Conservation (phyloP, 2,329 filamentous ascomycete genomes). For the Lojkania enalia region DNA sequence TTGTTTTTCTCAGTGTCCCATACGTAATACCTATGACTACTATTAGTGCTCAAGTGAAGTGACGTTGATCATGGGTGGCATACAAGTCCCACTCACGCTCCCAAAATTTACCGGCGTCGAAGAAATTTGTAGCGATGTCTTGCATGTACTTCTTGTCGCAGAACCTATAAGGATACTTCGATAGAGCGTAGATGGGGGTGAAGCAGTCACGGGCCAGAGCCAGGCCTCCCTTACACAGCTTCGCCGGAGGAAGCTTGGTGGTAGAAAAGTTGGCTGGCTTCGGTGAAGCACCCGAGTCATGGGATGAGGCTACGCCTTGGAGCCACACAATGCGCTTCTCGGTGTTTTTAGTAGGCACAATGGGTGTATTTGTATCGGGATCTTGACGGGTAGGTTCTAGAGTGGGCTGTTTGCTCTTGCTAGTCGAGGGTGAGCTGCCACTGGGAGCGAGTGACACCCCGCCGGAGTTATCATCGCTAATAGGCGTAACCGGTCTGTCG, state of each 20-base stretch:
- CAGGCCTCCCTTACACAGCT: conserved; percentile 35
- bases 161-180: conserved; percentile 63
- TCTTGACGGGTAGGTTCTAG: conserved; percentile 1
- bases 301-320: conserved; percentile 25
- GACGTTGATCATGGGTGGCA: neutral
- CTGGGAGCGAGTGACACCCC: conserved; percentile 22
- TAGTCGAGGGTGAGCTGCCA: neutral
- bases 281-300: conserved; percentile 21
- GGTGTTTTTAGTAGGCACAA: conserved; percentile 8
- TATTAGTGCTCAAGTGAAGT: conserved; percentile 3
- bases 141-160: conserved; percentile 55
- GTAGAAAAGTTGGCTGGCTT: conserved; percentile 11
- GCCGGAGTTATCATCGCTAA: conserved; percentile 22
- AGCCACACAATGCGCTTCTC: conserved; percentile 29
- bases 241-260: conserved; percentile 16
- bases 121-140: conserved; percentile 58
- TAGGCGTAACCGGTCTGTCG: conserved; percentile 12
- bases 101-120: conserved; percentile 61
- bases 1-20: conserved; percentile 51
- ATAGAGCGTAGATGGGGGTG: conserved; percentile 52
- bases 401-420: conserved; percentile 15
- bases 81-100: conserved; percentile 75
- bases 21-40: conserved; percentile 64
- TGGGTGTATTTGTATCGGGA: neutral
- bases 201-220: conserved; percentile 40